Evolutionary conservation across 2,329 filamentous ascomycete genomes (phyloP), one percentile per base, ranked within the genome.

Genomic region (Botryotinia calthae): DNA sequence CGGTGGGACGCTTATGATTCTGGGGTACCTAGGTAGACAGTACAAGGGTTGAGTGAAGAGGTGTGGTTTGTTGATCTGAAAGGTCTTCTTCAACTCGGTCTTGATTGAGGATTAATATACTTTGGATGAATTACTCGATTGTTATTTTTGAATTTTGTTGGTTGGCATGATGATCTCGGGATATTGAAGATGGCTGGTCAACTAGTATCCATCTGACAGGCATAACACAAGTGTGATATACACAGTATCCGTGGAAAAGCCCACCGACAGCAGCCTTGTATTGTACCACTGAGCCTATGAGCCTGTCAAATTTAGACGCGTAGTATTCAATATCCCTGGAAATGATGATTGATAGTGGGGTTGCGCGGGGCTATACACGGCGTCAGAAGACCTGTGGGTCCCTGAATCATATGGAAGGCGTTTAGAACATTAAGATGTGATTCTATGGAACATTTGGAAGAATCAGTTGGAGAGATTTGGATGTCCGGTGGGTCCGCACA

Each of bases 261-360:
- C 63, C 44, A 51, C 63, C 20, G 22, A 22, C 54, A n/a, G n/a
- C 67, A 44, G 42, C 56, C 58, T 46, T 62, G 44, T 63, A 28
- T 28, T 44, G n/a, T 42, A 18, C 42, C 22, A 51, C 4, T 22
- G 44, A 46, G 58, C 58, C 68, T 70, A 25, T 62, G 44, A 63
- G 56, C 58, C 68, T 48, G 40, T 63, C 58, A 70, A 40, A 54
- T 70, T 54, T 70, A 70, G 46, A 70, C 68, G 68, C 68, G 68
- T 61, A 64, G 44, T 62, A 7, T 54, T 31, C 12, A 18, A 71
- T 22, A 71, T 71, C 58, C 68, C 46, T 62, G 58, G 40, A 64
- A 51, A 54, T 71, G 63, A 66, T 54, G 28, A 28, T 42, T 2
- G 58, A 44, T 64, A 62, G 56, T 71, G 69, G 69, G 46, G 69